phyloP scores from a whole-genome alignment of 371 early-diverging fungal genomes.

The Umbelopsis sp. region DNA sequence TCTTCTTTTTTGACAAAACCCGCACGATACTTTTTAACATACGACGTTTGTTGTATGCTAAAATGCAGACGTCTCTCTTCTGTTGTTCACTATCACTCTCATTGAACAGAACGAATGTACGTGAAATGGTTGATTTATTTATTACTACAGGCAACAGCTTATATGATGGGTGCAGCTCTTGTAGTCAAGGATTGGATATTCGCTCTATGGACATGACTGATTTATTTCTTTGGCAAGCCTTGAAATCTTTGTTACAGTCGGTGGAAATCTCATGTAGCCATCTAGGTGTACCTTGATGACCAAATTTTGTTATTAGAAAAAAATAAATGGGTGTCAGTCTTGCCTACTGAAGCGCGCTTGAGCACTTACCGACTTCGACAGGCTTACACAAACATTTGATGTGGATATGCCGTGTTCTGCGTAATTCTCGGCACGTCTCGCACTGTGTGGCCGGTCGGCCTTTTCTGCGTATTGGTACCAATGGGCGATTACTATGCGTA shows the following conservation, averaged over 20 bases:
- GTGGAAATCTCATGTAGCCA: not conserved
- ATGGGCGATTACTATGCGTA: constrained; percentile 21
- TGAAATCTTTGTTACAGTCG: not conserved
- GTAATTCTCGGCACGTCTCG: constrained; percentile 31
- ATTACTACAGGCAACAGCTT: too few relatives aligned
- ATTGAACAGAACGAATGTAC: too few relatives aligned
- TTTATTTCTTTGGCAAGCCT: not conserved
- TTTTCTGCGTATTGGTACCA: constrained; percentile 29
- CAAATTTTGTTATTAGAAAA: not conserved
- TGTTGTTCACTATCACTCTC: too few relatives aligned
- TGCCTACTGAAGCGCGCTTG: not conserved
- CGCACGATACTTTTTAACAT: too few relatives aligned
- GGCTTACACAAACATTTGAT: constrained; percentile 33
- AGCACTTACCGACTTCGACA: constrained; percentile 5
- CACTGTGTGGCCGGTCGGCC: constrained; percentile 36
- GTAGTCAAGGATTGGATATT: not conserved
- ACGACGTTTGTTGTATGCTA: too few relatives aligned
- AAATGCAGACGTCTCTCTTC: too few relatives aligned
- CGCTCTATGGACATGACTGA: not conserved
- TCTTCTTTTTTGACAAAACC: not conserved
- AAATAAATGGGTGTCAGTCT: not conserved
- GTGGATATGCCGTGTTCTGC: constrained; percentile 35
- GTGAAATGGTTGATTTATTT: too few relatives aligned
- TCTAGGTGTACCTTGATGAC: not conserved
- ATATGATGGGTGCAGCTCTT: not conserved